phyloP scores from a whole-genome alignment of 345 rosid genomes.

The Populus alba region DNA sequence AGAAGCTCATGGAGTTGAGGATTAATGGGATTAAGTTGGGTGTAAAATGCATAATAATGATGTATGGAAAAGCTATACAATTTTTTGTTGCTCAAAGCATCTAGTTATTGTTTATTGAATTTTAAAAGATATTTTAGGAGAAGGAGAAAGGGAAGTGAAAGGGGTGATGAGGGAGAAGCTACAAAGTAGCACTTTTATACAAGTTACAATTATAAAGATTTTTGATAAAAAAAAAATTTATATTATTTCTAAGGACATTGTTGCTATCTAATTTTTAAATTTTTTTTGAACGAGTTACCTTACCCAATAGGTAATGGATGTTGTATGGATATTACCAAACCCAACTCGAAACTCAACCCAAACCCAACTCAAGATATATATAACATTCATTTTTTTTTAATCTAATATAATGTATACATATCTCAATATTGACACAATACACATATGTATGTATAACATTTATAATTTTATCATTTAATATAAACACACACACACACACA shows the following conservation, averaged over 20 bases:
- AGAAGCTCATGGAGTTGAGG: constrained; percentile 65
- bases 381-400: too few species aligned
- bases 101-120: constrained; percentile 81
- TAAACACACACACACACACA: too few species aligned
- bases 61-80: constrained; percentile 95
- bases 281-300: too few species aligned
- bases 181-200: constrained; percentile 57
- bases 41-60: constrained; percentile 72
- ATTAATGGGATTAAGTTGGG: constrained; percentile 75
- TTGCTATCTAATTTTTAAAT: too few species aligned
- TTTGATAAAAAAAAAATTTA: constrained; percentile 83
- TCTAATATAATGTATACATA: too few species aligned
- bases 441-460: too few species aligned
- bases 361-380: too few species aligned
- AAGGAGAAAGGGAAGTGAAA: constrained; percentile 36
- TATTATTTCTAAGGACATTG: constrained; percentile 5
- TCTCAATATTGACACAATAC: too few species aligned
- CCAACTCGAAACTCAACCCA: too few species aligned
- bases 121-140: constrained; percentile 69
- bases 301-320: too few species aligned
- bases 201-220: constrained; percentile 81
- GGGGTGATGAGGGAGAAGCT: constrained; percentile 16
- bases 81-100: constrained; percentile 83
- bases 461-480: too few species aligned
- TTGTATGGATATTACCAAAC: too few species aligned